Conservation (phyloP, 2,329 filamentous ascomycete species). For the Botrytis tulipae region DNA sequence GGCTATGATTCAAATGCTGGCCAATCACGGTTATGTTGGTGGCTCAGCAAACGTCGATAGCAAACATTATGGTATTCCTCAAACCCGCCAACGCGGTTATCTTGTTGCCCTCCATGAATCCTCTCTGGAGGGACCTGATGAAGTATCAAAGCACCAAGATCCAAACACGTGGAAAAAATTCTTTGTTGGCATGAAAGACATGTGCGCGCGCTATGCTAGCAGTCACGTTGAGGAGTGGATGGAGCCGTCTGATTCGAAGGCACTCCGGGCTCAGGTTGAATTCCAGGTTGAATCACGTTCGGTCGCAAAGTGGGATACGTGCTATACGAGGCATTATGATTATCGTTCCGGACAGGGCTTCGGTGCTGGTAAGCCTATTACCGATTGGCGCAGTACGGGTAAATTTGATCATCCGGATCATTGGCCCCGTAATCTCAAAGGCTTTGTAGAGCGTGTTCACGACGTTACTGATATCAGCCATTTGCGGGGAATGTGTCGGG, state of each 20-base stretch:
- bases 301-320: not conserved
- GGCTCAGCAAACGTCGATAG: conserved; percentile 56
- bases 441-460: conserved; percentile 57
- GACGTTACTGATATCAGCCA: conserved; percentile 66
- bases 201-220: conserved; percentile 53
- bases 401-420: conserved; percentile 50
- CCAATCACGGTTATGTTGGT: conserved; percentile 53
- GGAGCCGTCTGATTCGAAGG: conserved; percentile 45
- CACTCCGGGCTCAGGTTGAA: not conserved
- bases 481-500: conserved; percentile 48
- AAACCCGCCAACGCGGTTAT: conserved; percentile 63
- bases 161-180: not conserved
- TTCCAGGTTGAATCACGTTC: conserved; percentile 37
- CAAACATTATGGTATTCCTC: conserved; percentile 71
- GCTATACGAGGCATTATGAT: conserved; percentile 52
- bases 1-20: conserved; percentile 24
- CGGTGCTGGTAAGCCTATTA: conserved; percentile 52
- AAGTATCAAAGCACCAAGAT: not conserved
- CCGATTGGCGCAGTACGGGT: conserved; percentile 54
- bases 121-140: not conserved
- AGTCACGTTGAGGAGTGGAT: conserved; percentile 62
- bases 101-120: conserved; percentile 52
- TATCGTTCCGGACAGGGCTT: conserved; percentile 52
- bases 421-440: conserved; percentile 46
- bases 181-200: not conserved